Base-by-base conservation (phyloP, 352 stramenopile genomes). In the Pythium aquatile region DNA sequence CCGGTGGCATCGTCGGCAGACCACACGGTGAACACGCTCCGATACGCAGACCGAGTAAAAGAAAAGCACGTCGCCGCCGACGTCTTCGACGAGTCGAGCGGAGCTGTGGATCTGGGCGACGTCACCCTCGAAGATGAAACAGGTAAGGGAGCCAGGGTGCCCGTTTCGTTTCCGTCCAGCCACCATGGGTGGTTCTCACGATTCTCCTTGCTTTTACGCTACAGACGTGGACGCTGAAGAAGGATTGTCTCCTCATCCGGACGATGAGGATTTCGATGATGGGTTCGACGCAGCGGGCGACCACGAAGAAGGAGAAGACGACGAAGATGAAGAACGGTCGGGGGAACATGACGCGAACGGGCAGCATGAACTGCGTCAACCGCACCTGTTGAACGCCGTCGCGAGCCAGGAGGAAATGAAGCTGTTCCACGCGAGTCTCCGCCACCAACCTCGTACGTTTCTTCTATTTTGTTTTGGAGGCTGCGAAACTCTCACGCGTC, bases 21-120 rank as follows among this genome's bases (percentile, higher is more conserved):
- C 52, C 97, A 99, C 74, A 98, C 97, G 5, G 69, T 99, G 26
- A 99, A 99, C 71, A 99, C 97, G 2, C 81, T 99, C 5, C 83
- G 97, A 5, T 99, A 99, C 70, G 97, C 97, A 2, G 96, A 99
- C 75, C 87, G 95, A 14, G 94, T 99, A 29, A 99, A 99, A 71
- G 94, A 98, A 55, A 98, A 98, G 69, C 90, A 74, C 46, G 86
- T 93, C 17, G 85, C 83, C 24, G 80, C 82, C 1, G 76, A 93
- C 69, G 83, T 69, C 1, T 88, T 89, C 61, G 80, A 83, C 30
- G 82, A 90, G 42, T 61, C 63, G 2, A 70, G 42, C 62, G 58
- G 42, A 0, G 69, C 68, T 6, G 72, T 91, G 14, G 81, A 84
- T 39, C 55, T 89, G 6, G 70, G 76, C 13, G 83, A 90, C 61